Percentiles rank a stretch among this genome's conserved stretches.
These are phyloP conservation scores for Casaregolazyma lundiana DNA, from an alignment of 1,139 yeast species.

Conservation along the genomic window DNA sequence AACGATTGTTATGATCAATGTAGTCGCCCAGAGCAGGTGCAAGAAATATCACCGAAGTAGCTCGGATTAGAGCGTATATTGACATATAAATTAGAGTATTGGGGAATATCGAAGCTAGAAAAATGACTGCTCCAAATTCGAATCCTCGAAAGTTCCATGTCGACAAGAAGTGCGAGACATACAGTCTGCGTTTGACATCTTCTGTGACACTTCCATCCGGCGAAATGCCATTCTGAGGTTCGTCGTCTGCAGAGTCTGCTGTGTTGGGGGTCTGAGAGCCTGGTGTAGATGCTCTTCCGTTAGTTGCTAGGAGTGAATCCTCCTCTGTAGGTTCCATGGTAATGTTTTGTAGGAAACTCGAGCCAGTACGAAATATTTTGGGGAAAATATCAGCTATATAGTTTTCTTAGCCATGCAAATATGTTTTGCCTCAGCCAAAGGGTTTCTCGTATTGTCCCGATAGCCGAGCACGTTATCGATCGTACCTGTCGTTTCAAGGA, in stretches of 20 bases:
- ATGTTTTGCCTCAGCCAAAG: no score
- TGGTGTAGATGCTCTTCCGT: not conserved
- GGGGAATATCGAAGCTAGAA: slow-evolving; percentile 32
- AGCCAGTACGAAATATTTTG: no score
- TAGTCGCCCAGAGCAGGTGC: slow-evolving; percentile 28
- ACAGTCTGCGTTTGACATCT: slow-evolving; percentile 15
- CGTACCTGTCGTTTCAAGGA: no score
- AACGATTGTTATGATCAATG: slow-evolving; percentile 29
- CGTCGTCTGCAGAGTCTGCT: not conserved
- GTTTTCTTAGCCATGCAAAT: no score
- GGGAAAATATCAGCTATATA: no score
- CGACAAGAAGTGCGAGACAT: slow-evolving; percentile 33
- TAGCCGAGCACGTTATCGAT: no score
- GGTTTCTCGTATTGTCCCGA: no score
- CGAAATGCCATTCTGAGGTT: not conserved
- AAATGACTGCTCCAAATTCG: slow-evolving; percentile 35
- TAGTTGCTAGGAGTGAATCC: not conserved
- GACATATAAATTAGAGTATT: slow-evolving; percentile 33
- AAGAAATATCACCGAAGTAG: slow-evolving; percentile 29
- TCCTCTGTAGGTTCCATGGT: not conserved
- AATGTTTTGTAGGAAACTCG: no score
- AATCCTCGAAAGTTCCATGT: slow-evolving; percentile 36
- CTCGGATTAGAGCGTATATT: slow-evolving; percentile 31
- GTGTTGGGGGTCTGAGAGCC: not conserved
- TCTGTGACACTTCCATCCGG: not conserved